Percentiles rank a stretch among this genome's conserved stretches.
Conservation (phyloP, 768 basidiomycete species). For the Trametes gibbosa region DNA sequence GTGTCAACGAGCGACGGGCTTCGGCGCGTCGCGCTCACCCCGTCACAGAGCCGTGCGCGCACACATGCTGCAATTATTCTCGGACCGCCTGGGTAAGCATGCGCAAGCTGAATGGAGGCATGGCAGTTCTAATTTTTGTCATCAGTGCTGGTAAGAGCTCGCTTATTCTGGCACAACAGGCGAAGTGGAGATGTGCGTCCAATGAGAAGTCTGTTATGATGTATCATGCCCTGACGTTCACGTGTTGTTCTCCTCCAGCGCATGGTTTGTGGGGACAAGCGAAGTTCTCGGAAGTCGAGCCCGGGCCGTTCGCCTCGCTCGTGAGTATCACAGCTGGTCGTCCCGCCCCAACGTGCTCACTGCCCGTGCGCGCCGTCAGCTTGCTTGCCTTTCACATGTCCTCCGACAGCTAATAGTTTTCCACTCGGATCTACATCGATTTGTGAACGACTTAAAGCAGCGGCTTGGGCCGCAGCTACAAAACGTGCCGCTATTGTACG, state of each 20-base stretch:
- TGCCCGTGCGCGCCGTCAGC: constrained; percentile 32
- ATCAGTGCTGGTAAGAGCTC: constrained; percentile 75
- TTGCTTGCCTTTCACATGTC: constrained; percentile 67
- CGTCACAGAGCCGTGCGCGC: constrained; percentile 40
- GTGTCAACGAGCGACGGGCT: constrained; percentile 41
- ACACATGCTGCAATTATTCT: constrained; percentile 61
- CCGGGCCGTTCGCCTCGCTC: constrained; percentile 68
- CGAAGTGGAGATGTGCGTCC: constrained; percentile 62
- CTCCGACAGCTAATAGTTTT: constrained; percentile 74
- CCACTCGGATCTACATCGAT: constrained; percentile 65
- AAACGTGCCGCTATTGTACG: constrained; percentile 67
- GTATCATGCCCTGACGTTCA: background rate
- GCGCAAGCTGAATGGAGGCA: background rate
- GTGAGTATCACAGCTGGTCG: constrained; percentile 32
- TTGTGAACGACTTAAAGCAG: constrained; percentile 55
- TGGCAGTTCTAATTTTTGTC: background rate
- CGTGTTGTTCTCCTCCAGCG: constrained; percentile 16
- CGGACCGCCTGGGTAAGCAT: constrained; percentile 59
- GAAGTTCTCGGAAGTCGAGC: constrained; percentile 63
- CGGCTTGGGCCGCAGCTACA: constrained; percentile 67
- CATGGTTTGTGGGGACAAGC: constrained; percentile 79
- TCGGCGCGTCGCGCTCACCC: constrained; percentile 43
- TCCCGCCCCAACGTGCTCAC: background rate
- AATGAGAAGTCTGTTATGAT: background rate
- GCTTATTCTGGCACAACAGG: constrained; percentile 65